A percentile compares a stretch with the other conserved stretches of the same genome.
Evolutionary conservation across 805 yeast genomes (phyloP).

Genomic region (Millerozyma miso): DNA sequence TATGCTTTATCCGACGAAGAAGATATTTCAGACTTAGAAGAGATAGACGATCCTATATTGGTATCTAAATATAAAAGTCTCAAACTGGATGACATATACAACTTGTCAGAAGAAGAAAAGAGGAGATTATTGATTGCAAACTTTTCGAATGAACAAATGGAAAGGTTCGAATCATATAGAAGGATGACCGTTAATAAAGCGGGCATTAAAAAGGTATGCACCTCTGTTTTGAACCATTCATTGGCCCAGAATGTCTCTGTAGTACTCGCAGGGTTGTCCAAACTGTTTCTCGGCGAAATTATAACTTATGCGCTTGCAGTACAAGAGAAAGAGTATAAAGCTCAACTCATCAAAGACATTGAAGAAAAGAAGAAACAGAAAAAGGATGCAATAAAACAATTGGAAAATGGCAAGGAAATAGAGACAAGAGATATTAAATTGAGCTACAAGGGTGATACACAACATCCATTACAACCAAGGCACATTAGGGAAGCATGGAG

Average conservation of each 20-base stretch:
- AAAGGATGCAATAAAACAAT: constrained; percentile 28
- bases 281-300: constrained; percentile 85
- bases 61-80: constrained; percentile 26
- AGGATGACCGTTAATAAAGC: constrained; percentile 60
- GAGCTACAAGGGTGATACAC: constrained; percentile 35
- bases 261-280: constrained; percentile 80
- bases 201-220: constrained; percentile 77
- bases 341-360: constrained; percentile 30
- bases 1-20: constrained; percentile 23
- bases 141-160: constrained; percentile 79
- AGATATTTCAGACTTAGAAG: constrained; percentile 25
- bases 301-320: constrained; percentile 76
- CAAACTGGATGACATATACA: constrained; percentile 26
- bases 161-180: constrained; percentile 80
- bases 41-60: constrained; percentile 31
- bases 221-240: constrained; percentile 72
- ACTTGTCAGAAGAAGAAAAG: constrained; percentile 48
- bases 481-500: constrained; percentile 90
- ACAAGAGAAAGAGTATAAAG: constrained; percentile 52
- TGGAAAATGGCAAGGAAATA: constrained; percentile 35
- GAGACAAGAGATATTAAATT: constrained; percentile 25
- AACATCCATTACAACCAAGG: constrained; percentile 71
- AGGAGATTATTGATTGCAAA: constrained; percentile 62
- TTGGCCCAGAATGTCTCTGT: constrained; percentile 77
- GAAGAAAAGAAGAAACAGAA: constrained; percentile 38